Evolutionary conservation across 441 rosid species (phyloP).

Genomic region (Mallotus repandus): DNA sequence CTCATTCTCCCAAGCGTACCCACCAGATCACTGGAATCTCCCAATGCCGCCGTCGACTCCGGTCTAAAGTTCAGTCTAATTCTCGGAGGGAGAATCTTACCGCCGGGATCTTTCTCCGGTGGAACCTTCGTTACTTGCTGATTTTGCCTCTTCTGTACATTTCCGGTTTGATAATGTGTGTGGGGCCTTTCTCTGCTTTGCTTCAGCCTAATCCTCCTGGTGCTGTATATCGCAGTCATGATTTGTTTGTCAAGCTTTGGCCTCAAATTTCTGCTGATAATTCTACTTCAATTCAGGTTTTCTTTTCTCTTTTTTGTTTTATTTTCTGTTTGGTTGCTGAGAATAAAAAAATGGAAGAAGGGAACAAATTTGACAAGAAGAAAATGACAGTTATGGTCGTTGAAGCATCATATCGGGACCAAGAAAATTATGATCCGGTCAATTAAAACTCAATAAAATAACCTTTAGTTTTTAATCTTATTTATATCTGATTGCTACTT

Average conservation of each 20-base stretch:
- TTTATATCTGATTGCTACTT: not conserved
- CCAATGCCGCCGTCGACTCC: slow-evolving; percentile 55
- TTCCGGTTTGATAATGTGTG: slow-evolving; percentile 71
- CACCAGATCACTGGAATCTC: slow-evolving; percentile 25
- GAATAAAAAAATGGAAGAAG: not conserved
- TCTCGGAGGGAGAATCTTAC: slow-evolving; percentile 35
- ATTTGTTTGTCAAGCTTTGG: slow-evolving; percentile 68
- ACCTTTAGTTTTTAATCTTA: no score
- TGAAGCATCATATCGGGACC: not conserved
- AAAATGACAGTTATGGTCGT: not conserved
- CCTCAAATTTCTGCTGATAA: slow-evolving; percentile 63
- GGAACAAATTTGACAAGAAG: not conserved
- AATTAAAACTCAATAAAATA: not conserved
- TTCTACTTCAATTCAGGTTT: slow-evolving; percentile 65
- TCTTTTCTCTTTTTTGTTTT: not conserved
- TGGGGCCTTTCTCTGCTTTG: slow-evolving; percentile 73
- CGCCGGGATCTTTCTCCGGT: slow-evolving; percentile 48
- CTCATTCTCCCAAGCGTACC: slow-evolving; percentile 59
- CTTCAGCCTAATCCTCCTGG: slow-evolving; percentile 54
- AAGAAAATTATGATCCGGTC: not conserved
- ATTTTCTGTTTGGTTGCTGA: slow-evolving; percentile 20
- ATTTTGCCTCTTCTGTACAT: slow-evolving; percentile 62
- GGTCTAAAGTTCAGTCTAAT: slow-evolving; percentile 47
- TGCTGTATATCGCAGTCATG: slow-evolving; percentile 73
- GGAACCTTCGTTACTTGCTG: slow-evolving; percentile 57